Evolutionary conservation across 2,329 filamentous ascomycete genomes (phyloP).

Genomic region (Colletotrichum scovillei): DNA sequence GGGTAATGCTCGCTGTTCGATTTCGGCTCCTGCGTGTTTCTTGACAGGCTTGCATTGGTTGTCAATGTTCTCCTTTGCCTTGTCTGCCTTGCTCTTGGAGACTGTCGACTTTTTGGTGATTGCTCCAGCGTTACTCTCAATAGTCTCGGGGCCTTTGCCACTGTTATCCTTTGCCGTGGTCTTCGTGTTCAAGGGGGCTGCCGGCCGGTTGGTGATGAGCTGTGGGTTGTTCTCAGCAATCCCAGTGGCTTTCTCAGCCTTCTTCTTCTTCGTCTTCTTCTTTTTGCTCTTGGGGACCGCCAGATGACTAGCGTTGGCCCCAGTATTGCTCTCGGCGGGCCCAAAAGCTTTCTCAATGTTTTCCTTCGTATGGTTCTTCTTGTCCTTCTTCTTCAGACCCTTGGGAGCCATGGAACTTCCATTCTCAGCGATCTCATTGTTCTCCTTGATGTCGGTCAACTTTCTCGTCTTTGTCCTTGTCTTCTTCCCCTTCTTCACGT

Average conservation of each 20-base stretch:
- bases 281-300: background rate
- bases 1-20: background rate
- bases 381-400: too few species aligned
- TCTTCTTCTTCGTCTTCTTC: background rate
- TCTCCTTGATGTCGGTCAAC: background rate
- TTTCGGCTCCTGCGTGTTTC: background rate
- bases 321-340: too few species aligned
- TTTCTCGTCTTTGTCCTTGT: background rate
- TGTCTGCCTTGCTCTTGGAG: background rate
- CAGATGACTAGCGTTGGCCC: background rate
- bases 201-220: background rate
- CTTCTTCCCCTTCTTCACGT: background rate
- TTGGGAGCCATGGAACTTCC: too few species aligned
- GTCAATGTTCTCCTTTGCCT: background rate
- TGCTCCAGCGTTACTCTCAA: too few species aligned
- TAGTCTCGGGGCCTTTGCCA: too few species aligned
- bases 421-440: background rate
- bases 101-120: background rate
- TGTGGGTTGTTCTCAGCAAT: background rate
- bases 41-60: background rate
- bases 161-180: background rate
- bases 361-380: too few species aligned
- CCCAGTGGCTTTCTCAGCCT: background rate
- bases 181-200: background rate
- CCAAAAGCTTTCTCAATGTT: too few species aligned